Evolutionary conservation across 2,329 filamentous ascomycete genomes (phyloP), one percentile per base, ranked within the genome.

Genomic region (Fusarium sp.): DNA sequence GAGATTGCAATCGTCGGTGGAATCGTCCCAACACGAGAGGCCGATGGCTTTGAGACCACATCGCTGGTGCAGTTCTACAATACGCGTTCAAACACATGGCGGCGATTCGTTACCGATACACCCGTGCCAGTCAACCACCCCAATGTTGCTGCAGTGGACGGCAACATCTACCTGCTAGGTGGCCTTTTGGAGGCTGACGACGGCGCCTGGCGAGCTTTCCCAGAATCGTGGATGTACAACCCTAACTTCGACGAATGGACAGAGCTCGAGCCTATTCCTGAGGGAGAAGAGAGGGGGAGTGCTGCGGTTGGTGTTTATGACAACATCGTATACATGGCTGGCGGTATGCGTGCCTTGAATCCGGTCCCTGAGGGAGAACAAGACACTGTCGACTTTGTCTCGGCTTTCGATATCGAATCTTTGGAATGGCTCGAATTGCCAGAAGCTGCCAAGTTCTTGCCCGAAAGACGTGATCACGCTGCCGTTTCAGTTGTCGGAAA

Each of bases 111-210:
- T 2, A 61, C 74, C 0, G 63, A 71, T 5, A 50, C 73, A 0
- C 77, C 77, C 0, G 38, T 69, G 0, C 39, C 65, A 6, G 56
- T 75, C 3, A 78, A 77, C 43, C 76, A 79, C 48, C 66, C 71
- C 41, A 80, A 79, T 46, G 72, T 70, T 17, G 77, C 73, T 7
- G 72, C 63, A 0, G 66, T 76, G 3, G 54, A 73, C 38, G 71
- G 71, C 39, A 75, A 75, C 49, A 67, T 79, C 11, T 79, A 78
- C 50, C 44, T 79, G 0, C 65, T 80, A 3, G 77, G 78, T 6
- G 77, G 75, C 0, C 67, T 79, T 2, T 61, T 61, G 2, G 66
- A 61, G 8, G 63, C 61, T 4, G 37, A 53, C 11, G 57, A 68
- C 11, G 59, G 49, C 15, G 57, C 61, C 0, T 77, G 74, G 74